phyloP scores from a whole-genome alignment of 371 early-diverging fungal genomes.

The Mortierella sp. region DNA sequence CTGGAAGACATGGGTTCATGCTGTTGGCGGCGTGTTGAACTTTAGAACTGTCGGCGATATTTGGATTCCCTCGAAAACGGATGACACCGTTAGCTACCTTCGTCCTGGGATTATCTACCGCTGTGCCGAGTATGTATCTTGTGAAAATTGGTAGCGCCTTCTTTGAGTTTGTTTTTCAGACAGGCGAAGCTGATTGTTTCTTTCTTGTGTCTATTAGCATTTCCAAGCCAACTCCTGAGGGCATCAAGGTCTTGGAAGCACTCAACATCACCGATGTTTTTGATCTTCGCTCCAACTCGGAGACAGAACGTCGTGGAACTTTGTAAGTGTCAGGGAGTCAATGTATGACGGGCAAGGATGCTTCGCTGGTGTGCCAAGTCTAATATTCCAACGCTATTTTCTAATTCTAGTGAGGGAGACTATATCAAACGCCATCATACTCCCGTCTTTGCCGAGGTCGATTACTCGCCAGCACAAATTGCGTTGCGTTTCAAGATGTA shows the following conservation, averaged over 20 bases:
- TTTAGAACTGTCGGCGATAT: slow-evolving; percentile 71
- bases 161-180: neutral
- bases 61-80: slow-evolving; percentile 47
- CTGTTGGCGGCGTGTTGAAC: slow-evolving; percentile 71
- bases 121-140: slow-evolving; percentile 49
- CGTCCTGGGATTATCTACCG: slow-evolving; percentile 55
- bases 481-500: slow-evolving; percentile 73
- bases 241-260: slow-evolving; percentile 62
- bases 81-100: slow-evolving; percentile 44
- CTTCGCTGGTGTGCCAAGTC: too few relatives aligned
- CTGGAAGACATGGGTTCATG: slow-evolving; percentile 60
- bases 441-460: slow-evolving; percentile 70
- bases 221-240: slow-evolving; percentile 63
- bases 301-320: slow-evolving; percentile 64
- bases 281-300: slow-evolving; percentile 71
- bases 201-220: slow-evolving; percentile 43
- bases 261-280: slow-evolving; percentile 67
- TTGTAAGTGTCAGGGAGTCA: slow-evolving; percentile 45
- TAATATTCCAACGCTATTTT: neutral
- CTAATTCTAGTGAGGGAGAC: slow-evolving; percentile 39
- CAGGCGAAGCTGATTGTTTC: neutral
- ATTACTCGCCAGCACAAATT: slow-evolving; percentile 75
- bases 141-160: neutral
- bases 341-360: neutral
- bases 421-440: slow-evolving; percentile 61